Base-by-base conservation (phyloP, 1,139 yeast genomes). In the Blastobotrys proliferans region DNA sequence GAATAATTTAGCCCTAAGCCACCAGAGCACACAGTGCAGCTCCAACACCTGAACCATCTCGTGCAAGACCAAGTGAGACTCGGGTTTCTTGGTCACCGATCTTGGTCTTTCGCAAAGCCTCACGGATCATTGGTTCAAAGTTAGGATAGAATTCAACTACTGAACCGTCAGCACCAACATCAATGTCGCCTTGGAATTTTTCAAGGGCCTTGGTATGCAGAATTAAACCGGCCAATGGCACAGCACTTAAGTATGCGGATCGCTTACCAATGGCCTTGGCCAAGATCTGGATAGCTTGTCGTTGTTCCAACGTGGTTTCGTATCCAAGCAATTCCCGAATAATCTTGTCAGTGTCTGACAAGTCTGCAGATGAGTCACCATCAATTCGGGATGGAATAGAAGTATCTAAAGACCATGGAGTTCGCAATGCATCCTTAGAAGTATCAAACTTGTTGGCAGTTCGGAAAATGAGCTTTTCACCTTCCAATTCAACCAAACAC, bases 41-140 rank as follows among this genome's bases (percentile, higher is more conserved):
- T 52, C 97, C 97, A 34, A 88, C 95, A 49, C 96, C 95, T 47
- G 94, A 81, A 38, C 97, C 97, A 60, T 90, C 97, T 62, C 86
- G 84, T 32, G 96, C 94, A 54, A 88, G 81, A 51, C 79, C 81
- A 51, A 90, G 69, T 51, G 77, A 80, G 38, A 87, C 70, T 54
- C 83, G 78, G 52, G 75, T 76, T 51, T 81, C 81, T 32, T 84
- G 83, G 35, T 81, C 69, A n/a, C 64, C 58, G 25, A 58, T 53
- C 54, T 81, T 79, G 35, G 87, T 79, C 52, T 75, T 60, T 0
- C 79, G 70, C 48, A 88, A 67, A 0, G 95, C 95, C 52, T 84
- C 85, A 58, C 88, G 74, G 52, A 90, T 71, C 70, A 77, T 75
- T 8, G 79, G 74, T 64, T 82, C 79, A 66, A 83, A 90, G 24